Evolutionary conservation across 2,329 filamentous ascomycete genomes (phyloP), one percentile per base, ranked within the genome.

Genomic region (Eutypa lata): DNA sequence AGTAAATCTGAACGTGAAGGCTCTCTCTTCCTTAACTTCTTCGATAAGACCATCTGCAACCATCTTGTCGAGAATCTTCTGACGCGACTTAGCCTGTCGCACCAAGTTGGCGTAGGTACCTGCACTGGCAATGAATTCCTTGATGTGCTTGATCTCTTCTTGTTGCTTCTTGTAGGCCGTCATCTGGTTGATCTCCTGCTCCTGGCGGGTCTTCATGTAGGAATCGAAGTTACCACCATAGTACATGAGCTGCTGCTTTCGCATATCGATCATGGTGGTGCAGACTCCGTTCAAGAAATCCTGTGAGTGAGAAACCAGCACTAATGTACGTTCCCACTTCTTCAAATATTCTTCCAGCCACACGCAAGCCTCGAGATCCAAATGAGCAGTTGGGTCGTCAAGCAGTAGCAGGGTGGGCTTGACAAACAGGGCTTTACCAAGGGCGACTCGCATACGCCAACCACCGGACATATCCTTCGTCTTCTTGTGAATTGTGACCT

Each of bases 51-150:
- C 94, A 68, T 99, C 94, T 65, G 95, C 94, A 82, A 97, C 93
- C 94, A 99, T 99, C 87, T 99, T 99, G 84, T 99, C 94, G 62
- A 97, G 83, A 74, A 97, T 97, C 90, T 99, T 99, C 77, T 99
- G 94, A 61, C 94, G 87, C 43, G 94, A 97, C 83, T 99, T 99
- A 76, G 95, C 95, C 78, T 99, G 94, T 73, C 90, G 85, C 71
- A 99, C 94, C 80, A 99, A 83, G 81, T 99, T 99, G 84, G 95
- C 94, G 70, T 99, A 99, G 56, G 94, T 99, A 92, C 95, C 94
- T 53, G 94, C 94, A 57, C 93, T 97, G 69, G 95, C 94, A 73
- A 99, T 99, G 82, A 99, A 99, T 79, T 97, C 97, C 83, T 99
- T 97, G 83, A 99, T 99, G 81, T 99, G 95, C 64, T 86, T 83